Evolutionary conservation across 1,284 basidiomycete genomes (phyloP), one percentile per base, ranked within the genome.

Genomic region (Malassezia japonica): DNA sequence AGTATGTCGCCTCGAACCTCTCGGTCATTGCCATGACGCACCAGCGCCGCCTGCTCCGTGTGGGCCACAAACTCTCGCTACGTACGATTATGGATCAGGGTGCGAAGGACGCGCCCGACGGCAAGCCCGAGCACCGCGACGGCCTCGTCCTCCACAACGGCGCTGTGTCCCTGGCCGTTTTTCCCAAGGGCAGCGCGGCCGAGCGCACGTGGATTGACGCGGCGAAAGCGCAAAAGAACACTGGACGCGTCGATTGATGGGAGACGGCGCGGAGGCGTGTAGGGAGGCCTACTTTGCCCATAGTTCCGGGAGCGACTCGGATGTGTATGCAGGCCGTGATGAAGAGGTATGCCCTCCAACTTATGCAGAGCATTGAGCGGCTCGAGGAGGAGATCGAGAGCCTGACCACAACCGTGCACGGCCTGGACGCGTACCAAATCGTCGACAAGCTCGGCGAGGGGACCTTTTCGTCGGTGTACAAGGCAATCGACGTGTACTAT

Each of bases 401-500:
- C 53, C 85, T 95, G 52, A 77, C 80, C 50, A 76, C 78, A 31
- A 87, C 92, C 74, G 90, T 96, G 48, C 60, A 70, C 21, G 74
- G 75, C 18, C 67, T 81, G 4, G 73, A 61, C 20, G 78, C 85
- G 60, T 98, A 94, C 78, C 79, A 79, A 52, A 78, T 96, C 21
- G 75, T 96, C 23, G 92, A 96, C 75, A 81, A 90, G 6, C 80
- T 98, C 0, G 92, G 92, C 13, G 95, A 92, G 57, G 89, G 92
- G 21, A 99, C 92, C 2, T 99, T 99, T 75, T 96, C 92, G 0
- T 91, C 90, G 8, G 92, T 99, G 9, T 99, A 96, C 79, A 95
- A 98, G 67, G 92, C 91, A 0, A 76, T 91, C 60, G 92, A 98
- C 74, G 68, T 85, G 31, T 76, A 80, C 51, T 82, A 85, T 68